Evolutionary conservation across 148 eudicot genomes (phyloP), one percentile per base, ranked within the genome.

Genomic region (Nepenthes mirabilis): DNA sequence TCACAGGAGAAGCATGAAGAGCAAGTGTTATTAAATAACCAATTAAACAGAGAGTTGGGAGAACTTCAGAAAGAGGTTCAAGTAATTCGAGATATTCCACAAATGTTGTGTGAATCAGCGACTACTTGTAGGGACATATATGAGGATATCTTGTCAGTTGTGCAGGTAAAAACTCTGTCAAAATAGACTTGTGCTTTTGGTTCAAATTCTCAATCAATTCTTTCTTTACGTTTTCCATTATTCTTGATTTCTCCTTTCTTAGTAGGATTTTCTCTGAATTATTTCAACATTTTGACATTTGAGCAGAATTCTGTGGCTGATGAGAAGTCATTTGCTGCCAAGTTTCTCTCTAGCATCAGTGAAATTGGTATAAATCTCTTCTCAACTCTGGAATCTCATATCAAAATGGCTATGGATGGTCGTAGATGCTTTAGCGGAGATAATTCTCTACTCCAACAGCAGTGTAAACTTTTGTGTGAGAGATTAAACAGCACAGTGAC

Each of bases 351-450:
- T 40, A 72, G 71, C 67, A 66, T 86, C 70, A 70, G 71, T 70
- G 94, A 88, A 55, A 73, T 91, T 58, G 93, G 93, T 56, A 59
- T 65, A 37, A 75, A 72, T 74, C 80, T 91, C 55, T 79, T 88
- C 64, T 78, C 88, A 70, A 80, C 84, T 32, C 65, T 91, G 67
- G 97, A 88, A 75, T 64, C 75, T 33, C 83, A 80, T 65, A 65
- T 90, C 55, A 65, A 69, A 55, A 67, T n/a, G 68, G 74, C 77
- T 68, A 63, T 60, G 45, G 77, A 76, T 62, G 77, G 66, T 53
- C 68, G 71, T 53, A 61, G 50, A 58, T 50, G 66, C 65, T 61
- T 75, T 63, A 55, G 8, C 13, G 65, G 33, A 47, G 79, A 78
- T 66, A 74, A 55, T 57, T 65, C 74, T 56, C 48, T 75, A 11